Evolutionary conservation across 1,284 basidiomycete species (phyloP), one percentile per base, ranked within the genome.

Genomic region (Leccinum angustisporum): DNA sequence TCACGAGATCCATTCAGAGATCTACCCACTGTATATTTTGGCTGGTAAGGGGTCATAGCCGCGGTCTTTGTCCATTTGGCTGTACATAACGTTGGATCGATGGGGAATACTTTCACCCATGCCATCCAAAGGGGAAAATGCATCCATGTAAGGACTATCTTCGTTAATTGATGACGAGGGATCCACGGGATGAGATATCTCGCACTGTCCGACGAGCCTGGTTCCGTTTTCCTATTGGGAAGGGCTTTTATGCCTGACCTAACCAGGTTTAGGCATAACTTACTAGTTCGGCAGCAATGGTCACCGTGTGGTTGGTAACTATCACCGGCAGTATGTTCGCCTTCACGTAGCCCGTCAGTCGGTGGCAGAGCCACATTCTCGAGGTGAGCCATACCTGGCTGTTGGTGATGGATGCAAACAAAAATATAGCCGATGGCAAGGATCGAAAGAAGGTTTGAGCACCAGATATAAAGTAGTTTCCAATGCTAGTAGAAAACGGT

Each of bases 221-320:
- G 83, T 80, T 7, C 90, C 91, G 69, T 96, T 86, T 70, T 88
- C 86, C 92, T 94, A 68, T 63, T 38, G 52, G 30, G 38, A 61
- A 55, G 58, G 54, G 57, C 48, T 54, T 63, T 40, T 51, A 60
- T 56, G 40, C 13, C 6, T 59, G 53, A 50, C 31, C 18, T 57
- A 63, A 53, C 63, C 61, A 55, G 2, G 33, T 57, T 63, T 5
- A 43, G 57, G 43, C 58, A 56, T 33, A 38, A 75, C 87, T 76
- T 31, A 93, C 92, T 62, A 98, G 81, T 73, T 95, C 90, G 7
- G 91, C 95, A n/a, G 95, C 94, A 65, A 99, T 97, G 4, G 95
- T 98, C n/a, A 96, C 94, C 0, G 93, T 96, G 75, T 95, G 94
- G 75, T 95, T 97, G 2, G 97, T 98, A 56, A 97, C 89, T 68